Evolutionary conservation across 148 eudicot species (phyloP).

Genomic region (Arbutus unedo): DNA sequence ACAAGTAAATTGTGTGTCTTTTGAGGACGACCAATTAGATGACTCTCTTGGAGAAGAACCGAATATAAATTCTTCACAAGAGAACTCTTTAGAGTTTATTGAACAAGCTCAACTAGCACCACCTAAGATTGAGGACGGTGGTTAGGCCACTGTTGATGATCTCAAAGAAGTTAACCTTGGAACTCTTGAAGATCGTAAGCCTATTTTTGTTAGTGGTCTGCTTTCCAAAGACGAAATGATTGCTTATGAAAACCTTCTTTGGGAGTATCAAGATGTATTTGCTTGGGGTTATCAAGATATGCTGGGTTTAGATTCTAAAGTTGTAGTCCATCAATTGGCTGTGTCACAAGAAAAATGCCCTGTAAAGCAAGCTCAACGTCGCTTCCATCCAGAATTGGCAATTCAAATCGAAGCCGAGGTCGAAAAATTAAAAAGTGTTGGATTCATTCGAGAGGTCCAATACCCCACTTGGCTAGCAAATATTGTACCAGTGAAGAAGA

Average conservation of each 20-base stretch:
- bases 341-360: background rate
- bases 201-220: background rate
- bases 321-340: background rate
- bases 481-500: background rate
- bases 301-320: background rate
- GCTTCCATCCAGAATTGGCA: background rate
- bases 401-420: background rate
- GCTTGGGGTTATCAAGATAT: background rate
- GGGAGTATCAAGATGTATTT: background rate
- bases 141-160: background rate
- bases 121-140: background rate
- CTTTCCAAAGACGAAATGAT: too few relatives aligned
- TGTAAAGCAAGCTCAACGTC: constrained; percentile 9
- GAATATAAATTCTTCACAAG: too few relatives aligned
- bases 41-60: too few relatives aligned
- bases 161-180: background rate
- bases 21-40: too few relatives aligned
- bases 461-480: constrained; percentile 3
- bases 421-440: background rate
- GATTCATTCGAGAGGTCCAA: background rate
- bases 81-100: too few relatives aligned
- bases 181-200: background rate
- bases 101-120: background rate
- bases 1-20: too few relatives aligned
- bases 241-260: background rate